Base-by-base conservation (phyloP, 257 asterid species). In the Primulina huaijiensis region DNA sequence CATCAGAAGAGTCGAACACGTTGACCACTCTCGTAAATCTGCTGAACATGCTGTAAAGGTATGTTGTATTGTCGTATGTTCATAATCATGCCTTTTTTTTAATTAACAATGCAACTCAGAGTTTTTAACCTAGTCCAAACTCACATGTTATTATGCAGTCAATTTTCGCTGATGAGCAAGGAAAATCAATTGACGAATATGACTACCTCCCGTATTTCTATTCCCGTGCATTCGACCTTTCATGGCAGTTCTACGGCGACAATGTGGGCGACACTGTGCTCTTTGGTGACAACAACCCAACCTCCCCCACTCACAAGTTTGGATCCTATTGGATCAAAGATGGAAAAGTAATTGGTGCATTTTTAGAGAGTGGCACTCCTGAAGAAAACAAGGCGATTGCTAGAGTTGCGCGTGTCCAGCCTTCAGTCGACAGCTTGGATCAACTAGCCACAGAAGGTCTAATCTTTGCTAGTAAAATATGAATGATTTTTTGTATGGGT, bases 21-120 rank as follows among this genome's bases (percentile, higher is more conserved):
- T 92, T 56, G 98, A 90, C 76, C 98, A 92, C 78, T 85, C 97
- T 37, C 97, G 98, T 70, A 90, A 88, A 82, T 92, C 96, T 68
- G 98, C 98, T 66, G 98, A 92, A 83, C 97, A 92, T 65, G 97
- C 98, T 73, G 97, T 87, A 25, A 92, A 90, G 98, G 98, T 92
- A 79, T 40, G 35, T 52, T 23, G 27, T 38, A 3, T 10, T 65
- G 59, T 30, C 56, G 43, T 62, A 17, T 75, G 62, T 23, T 23
- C 25, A 23, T 23, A 23, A 23, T 23, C 50, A 38, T 34, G 50
- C 50, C 50, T 7, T 7, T 19, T 64, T 19, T 62, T 55, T 23
- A 0, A 23, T 23, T 23, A 23, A 23, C 25, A 23, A 23, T 0
- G 25, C 25, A 23, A 23, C 25, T 23, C 25, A 23, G 25, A 23